Evolutionary conservation across 1,139 yeast species (phyloP).

Genomic region (Hansenula sp.): DNA sequence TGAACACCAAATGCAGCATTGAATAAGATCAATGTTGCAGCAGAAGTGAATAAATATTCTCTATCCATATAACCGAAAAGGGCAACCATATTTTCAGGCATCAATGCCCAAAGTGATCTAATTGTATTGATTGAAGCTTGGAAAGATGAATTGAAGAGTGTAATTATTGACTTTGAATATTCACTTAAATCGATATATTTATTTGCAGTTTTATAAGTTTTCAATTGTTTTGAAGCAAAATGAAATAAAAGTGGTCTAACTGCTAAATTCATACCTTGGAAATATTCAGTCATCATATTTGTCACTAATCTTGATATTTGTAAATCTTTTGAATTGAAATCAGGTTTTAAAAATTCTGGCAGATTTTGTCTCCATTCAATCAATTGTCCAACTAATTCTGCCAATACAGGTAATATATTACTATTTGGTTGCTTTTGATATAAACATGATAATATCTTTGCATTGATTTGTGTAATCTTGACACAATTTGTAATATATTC

Average conservation of each 20-base stretch:
- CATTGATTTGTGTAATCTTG: slow-evolving; percentile 75
- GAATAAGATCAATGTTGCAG: slow-evolving; percentile 71
- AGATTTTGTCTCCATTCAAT: slow-evolving; percentile 66
- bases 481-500: slow-evolving; percentile 78
- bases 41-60: slow-evolving; percentile 76
- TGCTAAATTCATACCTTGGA: slow-evolving; percentile 79
- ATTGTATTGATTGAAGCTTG: slow-evolving; percentile 82
- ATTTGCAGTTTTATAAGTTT: slow-evolving; percentile 44
- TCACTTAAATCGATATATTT: slow-evolving; percentile 63
- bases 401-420: slow-evolving; percentile 69
- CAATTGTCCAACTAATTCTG: slow-evolving; percentile 64
- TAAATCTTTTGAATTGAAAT: slow-evolving; percentile 51
- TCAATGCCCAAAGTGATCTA: slow-evolving; percentile 65
- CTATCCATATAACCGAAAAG: slow-evolving; percentile 87
- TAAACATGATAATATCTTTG: slow-evolving; percentile 63
- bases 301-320: slow-evolving; percentile 65
- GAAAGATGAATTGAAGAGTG: slow-evolving; percentile 72
- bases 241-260: slow-evolving; percentile 78
- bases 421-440: slow-evolving; percentile 75
- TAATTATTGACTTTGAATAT: slow-evolving; percentile 64
- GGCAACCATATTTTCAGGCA: slow-evolving; percentile 77
- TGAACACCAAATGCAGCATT: slow-evolving; percentile 83
- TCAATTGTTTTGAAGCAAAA: slow-evolving; percentile 67
- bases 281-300: slow-evolving; percentile 80
- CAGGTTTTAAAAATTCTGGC: slow-evolving; percentile 62